A percentile compares a stretch with the other conserved stretches of the same genome.
phyloP scores from a whole-genome alignment of 2,329 filamentous ascomycete species.

The Emergomyces pasteurianus region DNA sequence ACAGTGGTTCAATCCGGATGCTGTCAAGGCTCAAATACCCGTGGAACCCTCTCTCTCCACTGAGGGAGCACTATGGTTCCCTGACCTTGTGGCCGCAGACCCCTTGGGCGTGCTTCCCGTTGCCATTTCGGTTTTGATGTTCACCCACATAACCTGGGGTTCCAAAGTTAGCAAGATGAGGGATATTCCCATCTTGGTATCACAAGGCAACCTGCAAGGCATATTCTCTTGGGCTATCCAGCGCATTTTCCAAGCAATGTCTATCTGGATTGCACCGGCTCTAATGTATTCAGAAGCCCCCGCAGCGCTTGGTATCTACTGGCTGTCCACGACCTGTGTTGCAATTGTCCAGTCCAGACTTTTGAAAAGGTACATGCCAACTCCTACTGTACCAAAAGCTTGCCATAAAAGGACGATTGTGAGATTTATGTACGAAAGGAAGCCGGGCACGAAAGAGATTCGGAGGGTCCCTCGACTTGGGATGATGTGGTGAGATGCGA shows the following conservation, averaged over 20 bases:
- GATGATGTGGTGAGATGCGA: neutral
- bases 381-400: constrained; percentile 19
- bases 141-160: constrained; percentile 33
- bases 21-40: constrained; percentile 14
- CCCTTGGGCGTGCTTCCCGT: constrained; percentile 39
- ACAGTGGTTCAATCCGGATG: neutral
- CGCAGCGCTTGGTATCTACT: constrained; percentile 37
- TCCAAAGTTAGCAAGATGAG: constrained; percentile 12
- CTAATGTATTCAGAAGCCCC: constrained; percentile 28
- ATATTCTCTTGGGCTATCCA: neutral
- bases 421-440: neutral
- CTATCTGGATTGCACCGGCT: constrained; percentile 28
- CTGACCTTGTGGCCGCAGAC: constrained; percentile 44
- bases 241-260: constrained; percentile 23
- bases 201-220: neutral
- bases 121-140: constrained; percentile 36
- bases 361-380: constrained; percentile 30
- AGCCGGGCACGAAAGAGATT: neutral
- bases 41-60: constrained; percentile 40
- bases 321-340: constrained; percentile 35
- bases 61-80: constrained; percentile 52
- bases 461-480: neutral
- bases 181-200: constrained; percentile 3
- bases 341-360: constrained; percentile 30
- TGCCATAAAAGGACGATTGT: constrained; percentile 10